Evolutionary conservation across 2,329 filamentous ascomycete genomes (phyloP).

Genomic region (Amauroascus verrucosus): DNA sequence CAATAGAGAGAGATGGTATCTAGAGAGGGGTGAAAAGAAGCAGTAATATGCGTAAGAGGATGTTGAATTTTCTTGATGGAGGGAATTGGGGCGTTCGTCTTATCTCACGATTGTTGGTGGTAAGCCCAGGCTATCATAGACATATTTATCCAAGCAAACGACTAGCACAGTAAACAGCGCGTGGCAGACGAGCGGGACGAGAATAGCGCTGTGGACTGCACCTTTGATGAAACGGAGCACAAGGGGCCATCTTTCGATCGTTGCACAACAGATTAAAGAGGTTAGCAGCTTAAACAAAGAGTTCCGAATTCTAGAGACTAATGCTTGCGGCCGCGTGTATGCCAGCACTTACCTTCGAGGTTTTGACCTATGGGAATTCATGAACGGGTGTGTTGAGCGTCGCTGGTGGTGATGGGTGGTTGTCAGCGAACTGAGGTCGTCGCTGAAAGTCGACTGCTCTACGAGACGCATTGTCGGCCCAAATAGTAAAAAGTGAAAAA

Average conservation of each 20-base stretch:
- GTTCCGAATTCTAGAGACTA: background rate
- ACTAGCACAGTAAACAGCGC: slow-evolving; percentile 49
- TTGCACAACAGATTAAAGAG: background rate
- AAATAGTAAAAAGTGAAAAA: too few relatives aligned
- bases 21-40: slow-evolving; percentile 17
- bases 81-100: background rate
- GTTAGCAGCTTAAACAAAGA: background rate
- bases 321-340: background rate
- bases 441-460: background rate
- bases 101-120: slow-evolving; percentile 46
- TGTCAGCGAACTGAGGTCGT: background rate
- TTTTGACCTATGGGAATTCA: slow-evolving; percentile 19
- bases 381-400: slow-evolving; percentile 16
- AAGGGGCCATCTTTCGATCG: slow-evolving; percentile 49
- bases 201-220: slow-evolving; percentile 50
- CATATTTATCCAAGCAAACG: slow-evolving; percentile 47
- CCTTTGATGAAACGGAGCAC: slow-evolving; percentile 56
- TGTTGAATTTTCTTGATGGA: background rate
- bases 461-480: slow-evolving; percentile 1
- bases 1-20: slow-evolving; percentile 54
- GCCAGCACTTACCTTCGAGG: slow-evolving; percentile 19
- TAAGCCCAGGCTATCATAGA: slow-evolving; percentile 43
- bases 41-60: background rate
- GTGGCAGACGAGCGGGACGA: slow-evolving; percentile 48
- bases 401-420: slow-evolving; percentile 14